Percentiles rank a stretch among this genome's conserved stretches.
phyloP scores from a whole-genome alignment of 352 stramenopile species.

The Globisporangium recalcitrans region DNA sequence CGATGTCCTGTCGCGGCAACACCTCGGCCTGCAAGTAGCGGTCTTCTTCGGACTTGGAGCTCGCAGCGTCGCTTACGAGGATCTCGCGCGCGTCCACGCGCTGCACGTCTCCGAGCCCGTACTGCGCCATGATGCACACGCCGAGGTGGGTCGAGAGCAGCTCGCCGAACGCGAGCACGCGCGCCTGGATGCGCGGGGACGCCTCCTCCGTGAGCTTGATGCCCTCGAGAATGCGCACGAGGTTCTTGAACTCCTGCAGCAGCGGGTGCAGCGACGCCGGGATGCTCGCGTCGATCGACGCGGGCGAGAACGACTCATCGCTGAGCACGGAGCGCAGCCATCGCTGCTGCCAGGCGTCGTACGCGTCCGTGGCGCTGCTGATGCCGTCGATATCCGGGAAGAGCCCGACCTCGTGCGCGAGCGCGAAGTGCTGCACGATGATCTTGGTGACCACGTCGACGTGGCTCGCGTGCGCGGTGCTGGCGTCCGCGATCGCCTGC shows the following conservation, averaged over 20 bases:
- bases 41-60: constrained; percentile 73
- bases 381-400: constrained; percentile 33
- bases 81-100: constrained; percentile 74
- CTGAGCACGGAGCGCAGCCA: constrained; percentile 55
- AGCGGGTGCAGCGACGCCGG: constrained; percentile 50
- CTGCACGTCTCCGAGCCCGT: constrained; percentile 47
- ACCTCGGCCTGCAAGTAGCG: constrained; percentile 75
- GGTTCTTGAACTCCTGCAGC: constrained; percentile 74
- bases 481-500: constrained; percentile 43
- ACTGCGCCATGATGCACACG: constrained; percentile 62
- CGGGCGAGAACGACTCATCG: constrained; percentile 45
- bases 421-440: constrained; percentile 59
- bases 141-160: constrained; percentile 82
- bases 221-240: constrained; percentile 78
- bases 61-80: constrained; percentile 55
- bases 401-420: constrained; percentile 66
- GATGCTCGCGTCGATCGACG: constrained; percentile 37
- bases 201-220: constrained; percentile 86
- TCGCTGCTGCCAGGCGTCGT: constrained; percentile 52
- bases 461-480: constrained; percentile 34
- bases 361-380: constrained; percentile 32
- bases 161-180: constrained; percentile 82
- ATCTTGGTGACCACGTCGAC: constrained; percentile 41
- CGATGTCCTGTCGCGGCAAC: constrained; percentile 36
- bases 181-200: constrained; percentile 79